Evolutionary conservation across 1,284 basidiomycete species (phyloP).

Genomic region (Ceratobasidium sp.): DNA sequence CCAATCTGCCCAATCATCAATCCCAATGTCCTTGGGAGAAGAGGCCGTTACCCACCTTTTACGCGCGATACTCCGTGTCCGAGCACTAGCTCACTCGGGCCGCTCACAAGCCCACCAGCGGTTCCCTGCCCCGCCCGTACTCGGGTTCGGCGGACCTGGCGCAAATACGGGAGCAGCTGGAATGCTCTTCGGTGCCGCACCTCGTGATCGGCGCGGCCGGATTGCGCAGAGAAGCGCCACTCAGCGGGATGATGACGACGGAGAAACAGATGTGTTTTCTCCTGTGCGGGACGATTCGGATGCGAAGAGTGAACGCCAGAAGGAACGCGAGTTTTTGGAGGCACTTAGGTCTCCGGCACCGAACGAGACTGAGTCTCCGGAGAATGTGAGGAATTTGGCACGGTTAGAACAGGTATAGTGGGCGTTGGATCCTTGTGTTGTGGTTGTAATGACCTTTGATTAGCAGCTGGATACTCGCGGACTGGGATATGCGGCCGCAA

Average conservation of each 20-base stretch:
- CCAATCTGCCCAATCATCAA: constrained; percentile 50
- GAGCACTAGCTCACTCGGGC: constrained; percentile 14
- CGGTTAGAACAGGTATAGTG: too few relatives aligned
- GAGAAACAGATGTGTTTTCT: constrained; percentile 33
- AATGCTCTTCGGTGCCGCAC: constrained; percentile 71
- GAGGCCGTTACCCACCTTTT: constrained; percentile 68
- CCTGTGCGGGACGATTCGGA: constrained; percentile 29
- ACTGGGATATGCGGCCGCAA: constrained; percentile 6
- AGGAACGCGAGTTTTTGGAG: constrained; percentile 64
- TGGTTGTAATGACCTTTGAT: too few relatives aligned
- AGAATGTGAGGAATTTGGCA: too few relatives aligned
- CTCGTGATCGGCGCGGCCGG: constrained; percentile 75
- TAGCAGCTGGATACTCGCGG: constrained; percentile 8
- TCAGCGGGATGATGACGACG: constrained; percentile 24
- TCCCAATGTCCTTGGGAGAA: constrained; percentile 60
- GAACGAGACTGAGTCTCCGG: constrained; percentile 8
- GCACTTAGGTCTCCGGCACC: constrained; percentile 54
- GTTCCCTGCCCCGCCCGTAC: constrained; percentile 40
- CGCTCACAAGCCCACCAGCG: constrained; percentile 49
- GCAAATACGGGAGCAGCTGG: constrained; percentile 58
- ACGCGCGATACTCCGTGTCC: constrained; percentile 54
- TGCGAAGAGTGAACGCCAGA: constrained; percentile 51
- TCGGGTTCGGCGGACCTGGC: constrained; percentile 48
- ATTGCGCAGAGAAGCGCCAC: constrained; percentile 56
- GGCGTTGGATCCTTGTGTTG: too few relatives aligned